phyloP scores from a whole-genome alignment of 345 rosid genomes.

The Corchorus capsularis region DNA sequence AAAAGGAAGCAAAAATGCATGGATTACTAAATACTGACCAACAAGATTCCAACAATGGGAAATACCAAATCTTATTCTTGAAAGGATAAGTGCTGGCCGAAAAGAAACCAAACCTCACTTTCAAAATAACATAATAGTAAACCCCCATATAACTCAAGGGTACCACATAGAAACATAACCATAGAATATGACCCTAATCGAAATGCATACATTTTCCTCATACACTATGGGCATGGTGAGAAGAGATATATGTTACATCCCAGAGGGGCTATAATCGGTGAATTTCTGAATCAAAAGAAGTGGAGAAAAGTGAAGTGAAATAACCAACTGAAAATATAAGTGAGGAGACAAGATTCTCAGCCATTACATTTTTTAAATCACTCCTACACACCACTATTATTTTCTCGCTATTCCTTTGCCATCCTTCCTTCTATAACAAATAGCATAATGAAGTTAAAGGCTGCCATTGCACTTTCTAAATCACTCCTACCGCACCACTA shows the following conservation, averaged over 20 bases:
- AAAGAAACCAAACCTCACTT: neutral
- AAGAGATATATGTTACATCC: no score
- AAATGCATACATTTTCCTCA: no score
- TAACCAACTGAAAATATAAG: neutral
- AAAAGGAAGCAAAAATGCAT: neutral
- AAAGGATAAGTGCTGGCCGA: neutral
- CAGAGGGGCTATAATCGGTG: no score
- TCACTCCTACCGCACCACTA: neutral
- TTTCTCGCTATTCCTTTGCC: neutral
- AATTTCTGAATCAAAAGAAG: neutral
- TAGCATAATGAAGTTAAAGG: neutral
- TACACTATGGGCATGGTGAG: no score
- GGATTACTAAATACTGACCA: neutral
- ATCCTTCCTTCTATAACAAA: neutral
- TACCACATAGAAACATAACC: neutral
- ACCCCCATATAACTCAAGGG: neutral
- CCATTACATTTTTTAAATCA: slow-evolving; percentile 6
- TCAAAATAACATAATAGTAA: neutral
- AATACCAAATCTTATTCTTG: neutral
- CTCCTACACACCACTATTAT: neutral
- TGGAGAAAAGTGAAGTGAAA: neutral
- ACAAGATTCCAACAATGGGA: no score
- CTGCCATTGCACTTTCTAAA: neutral
- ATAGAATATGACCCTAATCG: no score
- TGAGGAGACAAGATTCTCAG: neutral